phyloP scores from a whole-genome alignment of 1,284 basidiomycete species.

The Coniophora puteana region DNA sequence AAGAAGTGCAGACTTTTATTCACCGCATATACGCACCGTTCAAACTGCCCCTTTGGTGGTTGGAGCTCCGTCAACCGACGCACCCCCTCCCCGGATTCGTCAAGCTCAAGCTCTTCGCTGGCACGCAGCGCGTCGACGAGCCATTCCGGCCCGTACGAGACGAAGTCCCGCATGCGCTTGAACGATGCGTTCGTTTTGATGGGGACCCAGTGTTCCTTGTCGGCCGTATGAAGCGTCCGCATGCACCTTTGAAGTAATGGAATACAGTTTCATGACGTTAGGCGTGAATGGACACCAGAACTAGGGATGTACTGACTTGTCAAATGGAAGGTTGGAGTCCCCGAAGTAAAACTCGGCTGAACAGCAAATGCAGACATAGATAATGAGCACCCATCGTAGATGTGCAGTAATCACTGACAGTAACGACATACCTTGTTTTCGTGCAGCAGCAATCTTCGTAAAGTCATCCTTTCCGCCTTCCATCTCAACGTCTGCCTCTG shows the following conservation, averaged over 20 bases:
- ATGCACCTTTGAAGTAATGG: slow-evolving; percentile 70
- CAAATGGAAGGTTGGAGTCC: slow-evolving; percentile 93
- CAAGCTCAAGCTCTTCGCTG: slow-evolving; percentile 73
- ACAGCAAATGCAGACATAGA: not conserved
- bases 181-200: slow-evolving; percentile 88
- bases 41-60: slow-evolving; percentile 72
- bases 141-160: slow-evolving; percentile 57
- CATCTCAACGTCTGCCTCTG: slow-evolving; percentile 2
- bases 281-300: not conserved
- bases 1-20: slow-evolving; percentile 36
- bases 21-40: slow-evolving; percentile 82
- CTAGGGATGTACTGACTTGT: slow-evolving; percentile 60
- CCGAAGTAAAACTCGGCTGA: slow-evolving; percentile 98
- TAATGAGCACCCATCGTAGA: not conserved
- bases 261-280: slow-evolving; percentile 1
- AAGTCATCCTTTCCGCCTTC: slow-evolving; percentile 10
- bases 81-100: slow-evolving; percentile 71
- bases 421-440: slow-evolving; percentile 20
- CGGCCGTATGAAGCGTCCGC: slow-evolving; percentile 83
- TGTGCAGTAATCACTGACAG: not conserved
- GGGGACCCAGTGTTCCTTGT: slow-evolving; percentile 87
- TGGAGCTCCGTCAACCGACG: slow-evolving; percentile 70
- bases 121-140: slow-evolving; percentile 62
- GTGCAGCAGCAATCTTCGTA: slow-evolving; percentile 15
- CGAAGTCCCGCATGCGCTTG: slow-evolving; percentile 90